Percentiles rank a stretch among this genome's conserved stretches.
Evolutionary conservation across 2,329 filamentous ascomycete genomes (phyloP).

Genomic region (Paraconiothyrium brasiliense): DNA sequence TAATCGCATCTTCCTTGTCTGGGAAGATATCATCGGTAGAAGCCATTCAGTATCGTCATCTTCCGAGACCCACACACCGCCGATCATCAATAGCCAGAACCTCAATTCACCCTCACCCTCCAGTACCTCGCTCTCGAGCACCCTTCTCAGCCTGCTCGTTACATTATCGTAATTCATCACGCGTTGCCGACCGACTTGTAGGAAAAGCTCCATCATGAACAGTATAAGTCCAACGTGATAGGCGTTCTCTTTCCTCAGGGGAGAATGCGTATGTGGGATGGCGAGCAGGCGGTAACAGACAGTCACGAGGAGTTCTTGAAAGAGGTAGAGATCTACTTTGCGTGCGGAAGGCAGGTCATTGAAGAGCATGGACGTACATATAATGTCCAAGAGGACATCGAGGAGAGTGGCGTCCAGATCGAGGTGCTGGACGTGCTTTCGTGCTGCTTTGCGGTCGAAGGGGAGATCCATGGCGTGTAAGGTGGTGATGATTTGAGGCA

Average conservation of each 20-base stretch:
- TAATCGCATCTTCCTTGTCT: neutral
- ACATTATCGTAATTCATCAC: conserved; percentile 1
- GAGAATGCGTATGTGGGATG: neutral
- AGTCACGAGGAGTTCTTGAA: conserved; percentile 11
- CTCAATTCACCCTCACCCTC: neutral
- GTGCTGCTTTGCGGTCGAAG: neutral
- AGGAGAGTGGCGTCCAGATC: neutral
- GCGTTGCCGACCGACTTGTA: conserved; percentile 10
- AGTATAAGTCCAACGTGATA: conserved; percentile 13
- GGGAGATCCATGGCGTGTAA: neutral
- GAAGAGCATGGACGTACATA: neutral
- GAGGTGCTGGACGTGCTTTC: neutral
- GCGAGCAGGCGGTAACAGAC: conserved; percentile 9
- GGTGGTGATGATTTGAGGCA: neutral
- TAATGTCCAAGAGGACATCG: neutral
- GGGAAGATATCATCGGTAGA: neutral
- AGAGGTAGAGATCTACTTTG: conserved; percentile 12
- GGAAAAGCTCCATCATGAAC: conserved; percentile 16
- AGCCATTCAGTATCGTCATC: conserved; percentile 7
- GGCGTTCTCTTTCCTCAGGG: neutral
- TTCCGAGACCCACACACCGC: conserved; percentile 3
- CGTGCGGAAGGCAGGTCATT: neutral
- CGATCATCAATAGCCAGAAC: conserved; percentile 12
- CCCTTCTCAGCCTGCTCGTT: neutral
- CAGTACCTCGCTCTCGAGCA: neutral